A percentile compares a stretch with the other conserved stretches of the same genome.
These are phyloP conservation scores for Retiboletus flavoniger DNA, from an alignment of 1,284 basidiomycete genomes.

Conservation along the genomic window DNA sequence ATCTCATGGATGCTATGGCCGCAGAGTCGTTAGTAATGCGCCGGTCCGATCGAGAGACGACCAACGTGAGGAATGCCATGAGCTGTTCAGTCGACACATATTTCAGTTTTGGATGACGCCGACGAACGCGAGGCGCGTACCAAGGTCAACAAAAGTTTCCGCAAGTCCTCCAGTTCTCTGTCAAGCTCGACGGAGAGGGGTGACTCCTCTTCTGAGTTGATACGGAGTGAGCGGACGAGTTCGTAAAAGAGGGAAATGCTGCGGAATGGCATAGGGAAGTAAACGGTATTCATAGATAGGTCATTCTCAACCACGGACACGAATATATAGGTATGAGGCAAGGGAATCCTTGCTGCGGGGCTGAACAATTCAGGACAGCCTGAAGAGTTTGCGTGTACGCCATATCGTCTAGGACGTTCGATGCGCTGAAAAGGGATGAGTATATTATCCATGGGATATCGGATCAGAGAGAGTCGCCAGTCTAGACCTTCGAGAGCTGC, in stretches of 20 bases:
- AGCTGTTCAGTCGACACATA: constrained; percentile 17
- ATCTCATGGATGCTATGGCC: constrained; percentile 23
- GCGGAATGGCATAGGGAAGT: constrained; percentile 14
- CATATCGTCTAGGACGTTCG: neutral
- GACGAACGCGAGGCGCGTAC: constrained; percentile 6
- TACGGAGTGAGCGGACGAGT: constrained; percentile 1
- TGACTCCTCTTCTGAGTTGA: constrained; percentile 1
- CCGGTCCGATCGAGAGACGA: neutral
- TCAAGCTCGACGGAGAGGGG: constrained; percentile 16
- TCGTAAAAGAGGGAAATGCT: neutral
- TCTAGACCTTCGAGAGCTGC: constrained; percentile 16
- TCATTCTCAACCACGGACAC: neutral
- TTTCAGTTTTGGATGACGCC: constrained; percentile 1
- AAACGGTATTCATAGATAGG: neutral
- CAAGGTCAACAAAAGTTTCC: constrained; percentile 26
- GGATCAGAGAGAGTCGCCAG: neutral
- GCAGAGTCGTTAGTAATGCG: neutral
- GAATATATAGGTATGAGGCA: constrained; percentile 13
- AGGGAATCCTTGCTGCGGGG: neutral
- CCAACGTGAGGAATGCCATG: constrained; percentile 30
- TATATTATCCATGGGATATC: neutral
- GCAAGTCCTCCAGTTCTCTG: constrained; percentile 25
- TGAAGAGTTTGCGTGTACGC: neutral
- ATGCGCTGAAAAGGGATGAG: neutral
- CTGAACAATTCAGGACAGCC: neutral